Conservation (phyloP, 2,329 filamentous ascomycete genomes). For the Cadophora luteo-olivacea region DNA sequence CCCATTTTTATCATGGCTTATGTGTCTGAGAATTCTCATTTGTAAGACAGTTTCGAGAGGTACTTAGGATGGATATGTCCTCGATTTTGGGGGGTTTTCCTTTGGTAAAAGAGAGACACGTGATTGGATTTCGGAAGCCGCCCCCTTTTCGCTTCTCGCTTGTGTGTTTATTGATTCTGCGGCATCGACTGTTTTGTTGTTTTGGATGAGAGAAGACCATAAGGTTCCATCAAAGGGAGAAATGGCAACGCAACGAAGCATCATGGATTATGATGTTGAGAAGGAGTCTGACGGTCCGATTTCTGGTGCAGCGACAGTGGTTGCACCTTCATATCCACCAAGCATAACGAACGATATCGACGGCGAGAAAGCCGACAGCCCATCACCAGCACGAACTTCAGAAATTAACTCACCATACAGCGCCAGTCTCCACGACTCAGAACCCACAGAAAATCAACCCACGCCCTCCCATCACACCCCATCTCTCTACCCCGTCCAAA, state of each 20-base stretch:
- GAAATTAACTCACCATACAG: not conserved
- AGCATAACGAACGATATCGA: not conserved
- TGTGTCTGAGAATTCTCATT: not conserved
- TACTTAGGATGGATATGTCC: constrained; percentile 3
- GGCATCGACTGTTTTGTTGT: not conserved
- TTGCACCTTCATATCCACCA: constrained; percentile 7
- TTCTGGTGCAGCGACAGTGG: not conserved
- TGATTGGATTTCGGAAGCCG: not conserved
- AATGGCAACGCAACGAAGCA: not conserved
- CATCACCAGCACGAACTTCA: not conserved
- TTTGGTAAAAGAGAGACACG: not conserved
- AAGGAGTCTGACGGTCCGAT: not conserved
- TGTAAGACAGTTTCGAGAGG: not conserved
- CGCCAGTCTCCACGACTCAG: not conserved
- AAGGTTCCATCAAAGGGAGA: not conserved
- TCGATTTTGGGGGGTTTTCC: not conserved
- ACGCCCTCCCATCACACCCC: not conserved
- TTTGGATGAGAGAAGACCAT: not conserved
- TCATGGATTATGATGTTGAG: not conserved
- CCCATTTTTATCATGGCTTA: constrained; percentile 9
- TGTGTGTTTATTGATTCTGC: constrained; percentile 3
- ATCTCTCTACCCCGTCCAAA: constrained; percentile 25
- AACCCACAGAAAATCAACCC: not conserved
- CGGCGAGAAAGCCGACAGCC: not conserved
- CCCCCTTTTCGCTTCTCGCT: not conserved